phyloP scores from a whole-genome alignment of 257 asterid genomes.

The Nicotiana undulata region DNA sequence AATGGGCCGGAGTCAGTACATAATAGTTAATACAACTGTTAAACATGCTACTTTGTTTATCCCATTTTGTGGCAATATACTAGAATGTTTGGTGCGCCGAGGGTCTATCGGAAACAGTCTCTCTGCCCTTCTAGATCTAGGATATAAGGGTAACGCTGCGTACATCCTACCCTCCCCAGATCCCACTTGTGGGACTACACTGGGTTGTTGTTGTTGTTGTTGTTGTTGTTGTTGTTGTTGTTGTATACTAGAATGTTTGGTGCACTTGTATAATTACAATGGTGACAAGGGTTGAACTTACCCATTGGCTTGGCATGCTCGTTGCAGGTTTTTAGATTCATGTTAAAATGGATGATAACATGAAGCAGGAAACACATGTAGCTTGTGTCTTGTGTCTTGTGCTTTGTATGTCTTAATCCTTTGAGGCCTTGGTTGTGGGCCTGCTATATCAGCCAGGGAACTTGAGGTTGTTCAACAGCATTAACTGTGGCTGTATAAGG shows the following conservation, averaged over 20 bases:
- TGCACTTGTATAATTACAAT: not conserved
- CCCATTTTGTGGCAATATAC: not conserved
- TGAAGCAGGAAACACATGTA: not conserved
- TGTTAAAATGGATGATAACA: not conserved
- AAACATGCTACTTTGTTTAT: not conserved
- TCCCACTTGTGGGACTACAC: too few relatives aligned
- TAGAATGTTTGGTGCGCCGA: not conserved
- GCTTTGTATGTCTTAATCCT: not conserved
- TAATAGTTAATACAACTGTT: not conserved
- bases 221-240: too few relatives aligned
- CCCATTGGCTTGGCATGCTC: not conserved
- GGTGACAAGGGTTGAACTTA: not conserved
- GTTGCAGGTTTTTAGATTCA: not conserved
- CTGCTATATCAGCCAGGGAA: too few relatives aligned
- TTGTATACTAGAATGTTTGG: not conserved
- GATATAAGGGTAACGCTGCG: too few relatives aligned
- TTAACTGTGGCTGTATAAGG: too few relatives aligned
- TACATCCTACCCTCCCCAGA: too few relatives aligned
- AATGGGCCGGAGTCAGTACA: not conserved
- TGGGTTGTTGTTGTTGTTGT: too few relatives aligned
- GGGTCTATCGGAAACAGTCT: too few relatives aligned
- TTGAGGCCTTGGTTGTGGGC: not conserved
- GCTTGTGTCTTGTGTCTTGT: not conserved
- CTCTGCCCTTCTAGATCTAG: too few relatives aligned
- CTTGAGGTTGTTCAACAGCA: too few relatives aligned